Base-by-base conservation (phyloP, 352 stramenopile genomes). In the Globisporangium mamillatum region DNA sequence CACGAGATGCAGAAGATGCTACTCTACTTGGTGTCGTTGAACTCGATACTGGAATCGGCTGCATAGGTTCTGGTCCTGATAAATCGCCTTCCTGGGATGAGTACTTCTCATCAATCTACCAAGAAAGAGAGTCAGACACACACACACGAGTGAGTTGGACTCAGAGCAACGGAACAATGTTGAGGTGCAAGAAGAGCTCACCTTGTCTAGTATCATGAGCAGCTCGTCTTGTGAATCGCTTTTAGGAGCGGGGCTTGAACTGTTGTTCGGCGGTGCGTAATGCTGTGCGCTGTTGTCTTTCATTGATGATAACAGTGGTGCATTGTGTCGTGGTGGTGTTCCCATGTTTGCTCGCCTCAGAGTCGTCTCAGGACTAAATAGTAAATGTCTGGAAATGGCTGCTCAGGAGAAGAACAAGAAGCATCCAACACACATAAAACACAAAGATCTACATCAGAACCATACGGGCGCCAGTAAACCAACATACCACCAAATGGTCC, bases 211-310 rank as follows among this genome's bases (percentile, higher is more conserved):
- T 4, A 90, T 71, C 75, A 74, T 68, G 50, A 87, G 68, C 1
- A 93, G 59, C 5, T 91, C 84, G 24, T 93, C 84, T 52, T 88
- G 84, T 4, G 76, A 84, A 18, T 88, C 79, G 57, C 70, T 68
- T 34, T 69, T 69, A 25, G 41, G 20, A 9, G 41, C 55, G 25
- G 64, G n/a, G 38, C 27, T 50, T 4, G 64, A 48, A 8, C 9
- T 22, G 36, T 34, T 56, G 58, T 24, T 18, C 34, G 57, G 44
- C n/a, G 27, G 25, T 27, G 55, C 55, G 24, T 53, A 32, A 7
- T 64, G 52, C 10, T 63, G 55, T 24, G 27, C 7, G 20, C 38
- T 59, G 29, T 16, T 63, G 54, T 55, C 20, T 48, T 24, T 50
- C 50, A 29, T n/a, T 18, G 44, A 22, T 27, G 29, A 18, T 29